Evolutionary conservation across 805 yeast genomes (phyloP), one percentile per base, ranked within the genome.

Genomic region (Starmerella gropengiesseri): DNA sequence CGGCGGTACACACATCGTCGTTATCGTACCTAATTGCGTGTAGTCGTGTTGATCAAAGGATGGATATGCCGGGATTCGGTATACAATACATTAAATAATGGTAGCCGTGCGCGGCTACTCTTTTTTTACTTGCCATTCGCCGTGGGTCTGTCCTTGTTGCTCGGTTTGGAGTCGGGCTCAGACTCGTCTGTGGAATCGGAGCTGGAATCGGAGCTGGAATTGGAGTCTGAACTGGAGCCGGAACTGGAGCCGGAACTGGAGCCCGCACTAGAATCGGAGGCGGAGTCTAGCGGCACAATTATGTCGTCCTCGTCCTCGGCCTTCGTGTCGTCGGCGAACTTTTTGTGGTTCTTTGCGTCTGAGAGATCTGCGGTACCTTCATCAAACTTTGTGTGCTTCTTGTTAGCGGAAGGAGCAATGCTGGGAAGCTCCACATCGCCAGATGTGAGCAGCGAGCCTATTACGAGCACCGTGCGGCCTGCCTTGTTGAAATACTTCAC

Each of bases 381-480:
- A 21, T 41, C 47, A 16, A 30, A 29, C 37, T 39, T 43, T n/a
- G 25, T 43, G 20, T 44, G 41, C 31, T 40, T 25, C 25, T 36
- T 36, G 25, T 40, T 37, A 2, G 14, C 31, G 18, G 27, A 3
- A 13, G 7, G 29, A 2, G 36, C 40, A 9, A 43, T 31, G 12
- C 39, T 41, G 3, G 55, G 53, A 27, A 44, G 50, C 28, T 28
- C 34, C 13, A 46, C 48, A 23, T 52, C 55, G 19, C 45, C 48
- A 3, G 41, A 40, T 2, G 56, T 47, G 7, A 55, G 36, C 3
- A 55, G 40, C 2, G 95, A 78, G n/a, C 97, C 97, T 48, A 86
- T 93, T 12, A 89, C 71, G 8, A 93, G 79, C 13, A 87, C 77
- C 43, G 84, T 79, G 60, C 77, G 80, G 7, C 95, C 94, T 5